A percentile compares a stretch with the other conserved stretches of the same genome.
phyloP scores from a whole-genome alignment of 345 rosid genomes.

The Clausena lansium region DNA sequence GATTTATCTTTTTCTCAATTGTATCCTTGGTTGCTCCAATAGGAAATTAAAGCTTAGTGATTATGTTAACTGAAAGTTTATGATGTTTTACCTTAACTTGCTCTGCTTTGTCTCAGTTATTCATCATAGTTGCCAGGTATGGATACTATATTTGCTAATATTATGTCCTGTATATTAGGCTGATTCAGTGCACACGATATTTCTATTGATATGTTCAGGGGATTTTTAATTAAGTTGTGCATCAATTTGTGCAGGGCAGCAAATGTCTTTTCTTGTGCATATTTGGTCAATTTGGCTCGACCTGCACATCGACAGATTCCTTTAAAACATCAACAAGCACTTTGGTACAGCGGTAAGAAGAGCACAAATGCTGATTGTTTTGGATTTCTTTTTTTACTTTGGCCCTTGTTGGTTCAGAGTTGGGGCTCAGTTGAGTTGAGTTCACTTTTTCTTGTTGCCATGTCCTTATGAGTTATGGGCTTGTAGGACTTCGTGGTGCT shows the following conservation, averaged over 20 bases:
- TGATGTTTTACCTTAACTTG: constrained; percentile 52
- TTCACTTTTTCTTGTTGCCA: constrained; percentile 1
- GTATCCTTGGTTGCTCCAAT: constrained; percentile 65
- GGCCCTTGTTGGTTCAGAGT: neutral
- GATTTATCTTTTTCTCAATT: constrained; percentile 92
- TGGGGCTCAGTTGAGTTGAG: neutral
- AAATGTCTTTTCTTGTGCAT: constrained; percentile 92
- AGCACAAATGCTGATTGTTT: constrained; percentile 7
- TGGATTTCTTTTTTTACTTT: neutral
- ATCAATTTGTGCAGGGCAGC: constrained; percentile 64
- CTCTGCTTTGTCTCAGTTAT: constrained; percentile 48
- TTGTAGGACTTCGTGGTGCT: constrained; percentile 90
- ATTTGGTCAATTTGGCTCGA: constrained; percentile 83
- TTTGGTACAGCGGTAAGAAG: constrained; percentile 95
- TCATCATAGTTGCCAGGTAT: constrained; percentile 88
- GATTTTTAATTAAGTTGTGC: constrained; percentile 28
- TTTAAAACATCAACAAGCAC: constrained; percentile 90
- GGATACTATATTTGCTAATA: constrained; percentile 15
- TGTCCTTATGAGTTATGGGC: constrained; percentile 22
- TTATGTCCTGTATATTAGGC: neutral
- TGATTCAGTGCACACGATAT: neutral
- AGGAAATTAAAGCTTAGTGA: neutral
- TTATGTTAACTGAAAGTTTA: constrained; percentile 12
- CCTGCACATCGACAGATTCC: constrained; percentile 83
- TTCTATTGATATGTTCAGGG: constrained; percentile 11